Evolutionary conservation across 2,329 filamentous ascomycete genomes (phyloP), one percentile per base, ranked within the genome.

Genomic region (Aphanoascus verrucosus): DNA sequence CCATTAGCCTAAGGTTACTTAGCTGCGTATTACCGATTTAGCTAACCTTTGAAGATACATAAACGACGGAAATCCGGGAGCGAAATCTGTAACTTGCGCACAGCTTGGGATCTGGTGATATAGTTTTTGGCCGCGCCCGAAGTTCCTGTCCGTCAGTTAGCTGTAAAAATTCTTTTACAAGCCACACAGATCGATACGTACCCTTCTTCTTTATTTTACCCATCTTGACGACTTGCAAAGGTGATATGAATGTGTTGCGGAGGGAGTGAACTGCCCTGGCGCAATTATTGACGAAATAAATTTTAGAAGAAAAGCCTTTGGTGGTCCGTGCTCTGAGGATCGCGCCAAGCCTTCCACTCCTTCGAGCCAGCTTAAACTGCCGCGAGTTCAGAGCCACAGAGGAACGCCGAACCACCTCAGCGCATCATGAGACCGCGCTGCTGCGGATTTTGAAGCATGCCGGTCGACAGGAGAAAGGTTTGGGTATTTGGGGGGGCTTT

Each of bases 61-160:
- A 98, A 80, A 74, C 94, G 86, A 74, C 93, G 85, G 75, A 98
- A 98, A 74, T 98, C 93, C 61, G 90, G 89, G 54, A 98, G 82
- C 65, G 87, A 95, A 72, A 98, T 86, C 74, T 98, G 93, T 58
- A 98, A 84, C 76, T 97, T 98, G 72, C 90, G 88, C 64, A 98
- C 88, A 44, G 93, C 93, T 76, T 96, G 89, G 41, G 91, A 96
- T 70, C 93, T 82, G 55, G 93, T 98, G 64, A 98, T 89, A 77
- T 91, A 98, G 80, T 98, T 98, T 76, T 93, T 95, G 75, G 90
- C 89, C 71, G 88, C 85, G 70, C 93, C 93, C 68, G 90, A 79
- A 69, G 86, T 83, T 67, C 90, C 82, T 84, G 61, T 11, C 31
- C 35, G 49, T 49, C 38, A 56, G 40, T 64, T 46, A 65, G 60